Conservation (phyloP, 305 asterid species). For the Ilex paraguariensis region DNA sequence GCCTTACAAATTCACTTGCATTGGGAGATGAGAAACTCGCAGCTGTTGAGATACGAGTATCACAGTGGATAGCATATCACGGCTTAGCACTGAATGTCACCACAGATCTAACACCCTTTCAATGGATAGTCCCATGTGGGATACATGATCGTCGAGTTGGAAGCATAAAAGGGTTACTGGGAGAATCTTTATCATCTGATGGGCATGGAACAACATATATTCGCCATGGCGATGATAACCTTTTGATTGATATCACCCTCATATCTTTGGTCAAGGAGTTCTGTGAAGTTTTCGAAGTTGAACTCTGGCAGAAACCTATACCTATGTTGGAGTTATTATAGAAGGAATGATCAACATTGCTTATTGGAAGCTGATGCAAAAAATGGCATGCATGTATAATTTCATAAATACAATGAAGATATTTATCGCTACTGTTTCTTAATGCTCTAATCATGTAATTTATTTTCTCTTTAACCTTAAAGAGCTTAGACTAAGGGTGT, state of each 20-base stretch:
- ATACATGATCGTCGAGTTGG: conserved; percentile 74
- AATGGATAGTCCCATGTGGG: conserved; percentile 75
- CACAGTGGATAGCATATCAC: conserved; percentile 73
- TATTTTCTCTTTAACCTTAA: too few relatives aligned
- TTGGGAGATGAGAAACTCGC: conserved; percentile 72
- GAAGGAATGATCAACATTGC: background rate
- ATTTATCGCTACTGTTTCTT: background rate
- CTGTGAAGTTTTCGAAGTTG: too few relatives aligned
- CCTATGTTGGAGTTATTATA: conserved; percentile 2
- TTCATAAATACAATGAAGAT: background rate
- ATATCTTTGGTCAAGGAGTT: conserved; percentile 43
- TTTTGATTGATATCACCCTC: conserved; percentile 42
- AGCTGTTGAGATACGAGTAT: conserved; percentile 76
- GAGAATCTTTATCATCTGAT: too few relatives aligned
- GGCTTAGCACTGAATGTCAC: conserved; percentile 82
- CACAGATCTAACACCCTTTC: conserved; percentile 60
- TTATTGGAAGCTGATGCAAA: too few relatives aligned
- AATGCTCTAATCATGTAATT: background rate
- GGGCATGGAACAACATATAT: too few relatives aligned
- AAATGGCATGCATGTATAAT: too few relatives aligned
- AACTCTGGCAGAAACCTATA: conserved; percentile 17
- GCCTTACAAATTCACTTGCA: conserved; percentile 18
- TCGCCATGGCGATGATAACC: too few relatives aligned
- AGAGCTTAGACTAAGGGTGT: too few relatives aligned
- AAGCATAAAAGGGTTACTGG: conserved; percentile 49